Percentiles rank a stretch among this genome's conserved stretches.
phyloP scores from a whole-genome alignment of 179 eudicot species.

The Nepenthes alata region DNA sequence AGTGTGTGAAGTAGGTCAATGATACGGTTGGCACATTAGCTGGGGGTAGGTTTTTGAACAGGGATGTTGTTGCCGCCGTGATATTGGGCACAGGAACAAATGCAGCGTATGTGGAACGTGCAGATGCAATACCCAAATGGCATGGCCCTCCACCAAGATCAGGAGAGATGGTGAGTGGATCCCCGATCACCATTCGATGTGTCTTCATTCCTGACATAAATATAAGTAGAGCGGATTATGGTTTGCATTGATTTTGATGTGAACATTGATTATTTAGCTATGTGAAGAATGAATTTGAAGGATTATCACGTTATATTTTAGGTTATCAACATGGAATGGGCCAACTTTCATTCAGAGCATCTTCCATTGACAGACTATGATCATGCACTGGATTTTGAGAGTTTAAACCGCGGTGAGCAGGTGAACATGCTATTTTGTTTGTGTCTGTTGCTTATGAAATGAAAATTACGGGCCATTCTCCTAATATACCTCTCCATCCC shows the following conservation, averaged over 20 bases:
- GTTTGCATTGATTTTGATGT: no score
- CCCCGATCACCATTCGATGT: background rate
- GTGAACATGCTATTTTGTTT: conserved; percentile 13
- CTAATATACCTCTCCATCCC: background rate
- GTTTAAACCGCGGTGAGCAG: conserved; percentile 73
- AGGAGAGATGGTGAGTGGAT: conserved; percentile 58
- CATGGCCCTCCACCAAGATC: conserved; percentile 55
- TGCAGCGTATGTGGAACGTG: conserved; percentile 73
- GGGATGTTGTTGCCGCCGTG: conserved; percentile 74
- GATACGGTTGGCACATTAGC: conserved; percentile 88
- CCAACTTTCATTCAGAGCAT: conserved; percentile 45
- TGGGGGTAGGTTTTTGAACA: conserved; percentile 62
- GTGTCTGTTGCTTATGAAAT: background rate
- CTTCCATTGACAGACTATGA: conserved; percentile 72
- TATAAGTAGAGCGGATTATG: no score
- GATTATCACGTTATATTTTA: conserved; percentile 6
- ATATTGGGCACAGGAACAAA: conserved; percentile 88
- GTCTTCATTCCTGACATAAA: background rate
- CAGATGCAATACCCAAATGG: conserved; percentile 67
- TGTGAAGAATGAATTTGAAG: no score
- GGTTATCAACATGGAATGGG: conserved; percentile 76
- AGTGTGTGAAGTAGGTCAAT: conserved; percentile 42
- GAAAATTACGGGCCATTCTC: background rate
- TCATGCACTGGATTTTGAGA: conserved; percentile 56
- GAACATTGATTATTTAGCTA: no score